Base-by-base conservation (phyloP, 2,329 filamentous ascomycete species). In the Beauveria sp. region DNA sequence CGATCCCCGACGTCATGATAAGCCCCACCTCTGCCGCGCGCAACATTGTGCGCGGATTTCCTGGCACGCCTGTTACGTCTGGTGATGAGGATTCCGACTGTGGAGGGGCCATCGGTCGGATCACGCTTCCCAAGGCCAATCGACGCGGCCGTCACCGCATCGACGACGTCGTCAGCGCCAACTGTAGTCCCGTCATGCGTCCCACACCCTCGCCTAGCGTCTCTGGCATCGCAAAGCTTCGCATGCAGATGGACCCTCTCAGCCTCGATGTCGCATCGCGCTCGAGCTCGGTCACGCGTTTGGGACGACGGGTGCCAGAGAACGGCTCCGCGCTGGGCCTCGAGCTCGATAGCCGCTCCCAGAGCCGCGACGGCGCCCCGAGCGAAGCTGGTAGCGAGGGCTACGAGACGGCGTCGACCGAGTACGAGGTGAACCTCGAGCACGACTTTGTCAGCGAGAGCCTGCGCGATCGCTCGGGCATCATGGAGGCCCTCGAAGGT, bases 381-480 rank as follows among this genome's bases (percentile, higher is more conserved):
- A 83, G 80, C 66, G 80, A 81, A 61, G 76, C 76, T 50, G 79
- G 78, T 71, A 85, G 77, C 68, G 82, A 78, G 68, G 83, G 81
- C 67, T 93, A 89, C 1, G 89, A 93, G 68, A 83, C 84, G 28
- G 77, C 74, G 20, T 80, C 80, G 71, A 89, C 90, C 57, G 90
- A 87, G 71, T 97, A 96, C 71, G 90, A 97, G 75, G 87, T 97
- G 65, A 85, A 85, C 58, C 81, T 97, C 43, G 89, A 95, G 67
- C 77, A 91, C 65, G 93, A 97, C 72, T 97, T 96, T 68, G 82
- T 91, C 64, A 95, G 90, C 72, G 83, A 85, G 69, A 84, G 80
- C 66, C 76, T 84, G 43, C 75, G 77, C 24, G 77, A 79, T 58
- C 76, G 75, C 57, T 20, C 55, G 4, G 55, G 56, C 22, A 38